Percentiles rank a stretch among this genome's conserved stretches.
Evolutionary conservation across 805 yeast genomes (phyloP).

Genomic region (Vanderwaltozyma yarrowii): DNA sequence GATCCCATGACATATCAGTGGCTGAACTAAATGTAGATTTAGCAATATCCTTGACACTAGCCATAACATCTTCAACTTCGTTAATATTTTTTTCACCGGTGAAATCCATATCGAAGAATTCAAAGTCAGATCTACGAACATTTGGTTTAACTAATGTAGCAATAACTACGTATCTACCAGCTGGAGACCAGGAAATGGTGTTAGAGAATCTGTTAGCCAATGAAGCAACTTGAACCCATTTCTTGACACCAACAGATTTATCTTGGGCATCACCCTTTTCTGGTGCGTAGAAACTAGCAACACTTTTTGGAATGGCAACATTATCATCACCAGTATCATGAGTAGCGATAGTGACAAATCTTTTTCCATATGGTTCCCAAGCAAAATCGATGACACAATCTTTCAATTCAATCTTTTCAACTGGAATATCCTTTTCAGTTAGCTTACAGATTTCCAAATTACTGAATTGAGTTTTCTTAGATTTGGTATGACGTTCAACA

Average conservation of each 20-base stretch:
- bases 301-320: conserved; percentile 55
- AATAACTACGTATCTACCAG: conserved; percentile 71
- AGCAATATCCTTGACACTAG: conserved; percentile 52
- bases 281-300: conserved; percentile 71
- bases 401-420: conserved; percentile 86
- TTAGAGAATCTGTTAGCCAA: conserved; percentile 57
- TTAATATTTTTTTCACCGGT: conserved; percentile 48
- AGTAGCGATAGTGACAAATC: conserved; percentile 73
- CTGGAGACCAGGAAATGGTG: conserved; percentile 80
- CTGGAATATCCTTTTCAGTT: conserved; percentile 84
- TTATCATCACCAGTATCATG: conserved; percentile 41
- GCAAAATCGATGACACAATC: conserved; percentile 81
- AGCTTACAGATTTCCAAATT: conserved; percentile 86
- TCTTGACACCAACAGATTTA: conserved; percentile 32
- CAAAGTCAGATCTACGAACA: conserved; percentile 53
- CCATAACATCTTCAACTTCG: conserved; percentile 36
- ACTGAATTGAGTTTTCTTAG: conserved; percentile 84
- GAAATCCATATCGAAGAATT: conserved; percentile 77
- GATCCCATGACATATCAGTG: conserved; percentile 87
- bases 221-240: conserved; percentile 52
- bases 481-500: conserved; percentile 94
- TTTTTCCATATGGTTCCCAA: conserved; percentile 92
- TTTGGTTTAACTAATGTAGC: conserved; percentile 37
- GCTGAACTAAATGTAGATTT: conserved; percentile 63
- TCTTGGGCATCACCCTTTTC: conserved; percentile 49